Base-by-base conservation (phyloP, 208 protist genomes). In the Crithidia sp. region DNA sequence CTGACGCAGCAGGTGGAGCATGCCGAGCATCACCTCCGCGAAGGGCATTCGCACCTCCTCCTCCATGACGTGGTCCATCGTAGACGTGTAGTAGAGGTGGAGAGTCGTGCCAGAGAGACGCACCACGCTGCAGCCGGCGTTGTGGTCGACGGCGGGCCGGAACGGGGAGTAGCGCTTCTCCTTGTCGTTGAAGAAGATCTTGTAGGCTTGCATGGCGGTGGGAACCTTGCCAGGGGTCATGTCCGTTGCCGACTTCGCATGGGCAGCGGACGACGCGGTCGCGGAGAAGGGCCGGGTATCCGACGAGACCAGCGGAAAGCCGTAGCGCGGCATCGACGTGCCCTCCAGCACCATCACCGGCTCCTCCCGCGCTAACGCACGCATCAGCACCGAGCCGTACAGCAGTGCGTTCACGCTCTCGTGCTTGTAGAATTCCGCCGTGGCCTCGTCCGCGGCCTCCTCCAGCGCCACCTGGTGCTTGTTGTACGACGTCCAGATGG, bases 11-110 rank as follows among this genome's bases (percentile, higher is more conserved):
- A 91, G 61, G 67, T 95, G 86, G 40, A 93, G 68, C 28, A 95
- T 74, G 50, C 91, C 91, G 4, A 95, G 77, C 86, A 95, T 87
- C 49, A 90, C 82, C 77, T 94, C 86, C 7, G 88, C 88, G 72
- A 95, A 95, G 61, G 70, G 86, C 50, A 81, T 71, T n/a, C 91
- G 88, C 52, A 95, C 85, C 61, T 92, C 76, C 45, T 92, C 88
- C 69, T 95, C 88, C 19, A 86, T 68, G 10, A 95, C 82, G 49
- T 75, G 67, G 16, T 79, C 72, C 76, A 92, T 95, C 36, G 87
- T 65, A 50, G 82, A 89, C n/a, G 91, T 95, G 62, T 94, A 88
- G 75, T 95, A 94, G 36, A 95, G 79, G 71, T 95, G 91, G 60
- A 95, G 76, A 17, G 88, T 91, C 40, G 81, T 87, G 37, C 86